Conservation (phyloP, 2,329 filamentous ascomycete species). For the Lachnum nothofagi region DNA sequence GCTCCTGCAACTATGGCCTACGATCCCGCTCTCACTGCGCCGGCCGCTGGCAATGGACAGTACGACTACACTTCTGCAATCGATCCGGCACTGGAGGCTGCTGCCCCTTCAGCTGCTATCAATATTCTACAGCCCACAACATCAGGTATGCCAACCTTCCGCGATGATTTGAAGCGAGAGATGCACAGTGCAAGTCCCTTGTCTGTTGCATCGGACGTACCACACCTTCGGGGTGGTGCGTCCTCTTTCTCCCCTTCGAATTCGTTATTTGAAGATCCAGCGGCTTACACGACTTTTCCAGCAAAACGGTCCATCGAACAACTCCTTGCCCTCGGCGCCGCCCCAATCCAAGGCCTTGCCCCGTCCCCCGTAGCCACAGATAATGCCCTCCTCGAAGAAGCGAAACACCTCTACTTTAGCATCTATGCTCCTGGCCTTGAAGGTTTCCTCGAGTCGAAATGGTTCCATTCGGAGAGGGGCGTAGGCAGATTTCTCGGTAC, state of each 20-base stretch:
- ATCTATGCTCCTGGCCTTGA: constrained; percentile 72
- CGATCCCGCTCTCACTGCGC: constrained; percentile 33
- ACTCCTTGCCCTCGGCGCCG: constrained; percentile 59
- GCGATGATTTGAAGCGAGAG: constrained; percentile 29
- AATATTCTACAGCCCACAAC: constrained; percentile 19
- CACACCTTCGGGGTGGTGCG: constrained; percentile 49
- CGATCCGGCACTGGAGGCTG: constrained; percentile 60
- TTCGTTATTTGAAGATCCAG: constrained; percentile 30
- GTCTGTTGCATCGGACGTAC: constrained; percentile 36
- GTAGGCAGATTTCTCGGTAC: constrained; percentile 44
- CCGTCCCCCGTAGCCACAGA: constrained; percentile 42
- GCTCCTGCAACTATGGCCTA: constrained; percentile 26
- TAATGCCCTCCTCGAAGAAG: constrained; percentile 54
- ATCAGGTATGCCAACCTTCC: constrained; percentile 30
- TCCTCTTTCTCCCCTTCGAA: constrained; percentile 36
- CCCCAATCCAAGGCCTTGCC: constrained; percentile 49
- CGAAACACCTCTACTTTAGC: constrained; percentile 66
- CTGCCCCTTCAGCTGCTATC: constrained; percentile 27
- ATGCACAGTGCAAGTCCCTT: constrained; percentile 34
- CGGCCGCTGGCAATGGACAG: constrained; percentile 40
- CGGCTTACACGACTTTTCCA: constrained; percentile 44
- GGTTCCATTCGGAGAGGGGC: constrained; percentile 58
- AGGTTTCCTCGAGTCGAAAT: constrained; percentile 73
- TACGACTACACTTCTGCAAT: constrained; percentile 58
- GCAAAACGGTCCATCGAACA: constrained; percentile 69